These are phyloP conservation scores for Sclerotiophoma versabilis DNA, from an alignment of 2,329 filamentous ascomycete genomes.

Conservation along the genomic window DNA sequence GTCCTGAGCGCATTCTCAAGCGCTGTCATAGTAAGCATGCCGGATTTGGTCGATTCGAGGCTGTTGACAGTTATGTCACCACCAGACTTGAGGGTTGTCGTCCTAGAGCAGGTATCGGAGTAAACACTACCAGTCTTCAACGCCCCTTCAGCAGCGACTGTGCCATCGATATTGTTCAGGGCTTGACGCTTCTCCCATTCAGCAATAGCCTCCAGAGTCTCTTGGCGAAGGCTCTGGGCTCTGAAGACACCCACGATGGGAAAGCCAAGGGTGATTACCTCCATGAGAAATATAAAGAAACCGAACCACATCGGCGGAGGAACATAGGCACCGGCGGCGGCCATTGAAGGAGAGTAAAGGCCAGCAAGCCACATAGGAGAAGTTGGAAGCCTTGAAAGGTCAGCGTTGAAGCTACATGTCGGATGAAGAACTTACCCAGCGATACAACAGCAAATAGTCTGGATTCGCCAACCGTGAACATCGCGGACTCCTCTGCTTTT, in stretches of 20 bases:
- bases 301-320: conserved; percentile 42
- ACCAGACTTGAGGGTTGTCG: conserved; percentile 26
- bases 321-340: conserved; percentile 31
- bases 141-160: conserved; percentile 9
- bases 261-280: conserved; percentile 40
- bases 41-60: conserved; percentile 38
- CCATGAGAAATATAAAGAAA: conserved; percentile 44
- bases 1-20: conserved; percentile 42
- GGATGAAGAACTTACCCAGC: conserved; percentile 33
- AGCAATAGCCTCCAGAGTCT: conserved; percentile 44
- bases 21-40: conserved; percentile 45
- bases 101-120: conserved; percentile 21
- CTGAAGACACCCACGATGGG: conserved; percentile 41
- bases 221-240: conserved; percentile 36
- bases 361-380: conserved; percentile 45
- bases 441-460: conserved; percentile 45
- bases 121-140: conserved; percentile 24
- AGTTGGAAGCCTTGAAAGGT: conserved; percentile 34
- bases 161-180: conserved; percentile 10
- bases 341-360: conserved; percentile 42
- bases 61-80: conserved; percentile 23
- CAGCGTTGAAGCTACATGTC: not conserved
- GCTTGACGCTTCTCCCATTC: conserved; percentile 43
- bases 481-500: conserved; percentile 44
- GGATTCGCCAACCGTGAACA: conserved; percentile 43